Evolutionary conservation across 2,329 filamentous ascomycete species (phyloP).

Genomic region (Botrytis elliptica): DNA sequence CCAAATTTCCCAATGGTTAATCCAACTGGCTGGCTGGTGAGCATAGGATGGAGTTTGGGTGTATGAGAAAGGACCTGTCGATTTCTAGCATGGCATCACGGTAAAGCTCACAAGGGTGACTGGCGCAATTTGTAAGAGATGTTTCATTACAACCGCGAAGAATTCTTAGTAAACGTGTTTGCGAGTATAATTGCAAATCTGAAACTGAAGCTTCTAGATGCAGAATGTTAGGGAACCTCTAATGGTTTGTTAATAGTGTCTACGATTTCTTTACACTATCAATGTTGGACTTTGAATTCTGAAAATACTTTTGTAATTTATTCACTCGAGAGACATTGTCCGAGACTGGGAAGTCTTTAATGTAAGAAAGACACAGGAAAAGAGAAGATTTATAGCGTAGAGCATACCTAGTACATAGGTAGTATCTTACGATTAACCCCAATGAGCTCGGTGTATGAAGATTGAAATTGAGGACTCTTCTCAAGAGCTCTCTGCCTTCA

Average conservation of each 20-base stretch:
- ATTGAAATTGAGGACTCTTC: neutral
- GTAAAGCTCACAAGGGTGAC: neutral
- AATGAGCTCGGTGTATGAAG: neutral
- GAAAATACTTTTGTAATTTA: neutral
- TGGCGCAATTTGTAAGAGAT: neutral
- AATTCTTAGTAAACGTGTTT: neutral
- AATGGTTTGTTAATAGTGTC: neutral
- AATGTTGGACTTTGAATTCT: neutral
- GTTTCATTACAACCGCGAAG: neutral
- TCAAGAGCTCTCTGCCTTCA: neutral
- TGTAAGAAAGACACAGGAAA: neutral
- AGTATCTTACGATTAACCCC: neutral
- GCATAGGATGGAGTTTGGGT: neutral
- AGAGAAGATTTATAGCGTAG: neutral
- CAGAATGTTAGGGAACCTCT: neutral
- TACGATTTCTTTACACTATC: neutral
- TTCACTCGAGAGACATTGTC: neutral
- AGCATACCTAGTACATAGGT: neutral
- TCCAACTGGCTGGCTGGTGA: neutral
- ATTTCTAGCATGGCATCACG: slow-evolving; percentile 2
- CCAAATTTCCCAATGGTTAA: neutral
- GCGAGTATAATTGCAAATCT: neutral
- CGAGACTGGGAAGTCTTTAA: neutral
- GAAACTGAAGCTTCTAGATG: neutral
- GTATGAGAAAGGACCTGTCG: neutral